These are phyloP conservation scores for Didymellaceae sp. DNA, from an alignment of 2,329 filamentous ascomycete species.

Conservation along the genomic window DNA sequence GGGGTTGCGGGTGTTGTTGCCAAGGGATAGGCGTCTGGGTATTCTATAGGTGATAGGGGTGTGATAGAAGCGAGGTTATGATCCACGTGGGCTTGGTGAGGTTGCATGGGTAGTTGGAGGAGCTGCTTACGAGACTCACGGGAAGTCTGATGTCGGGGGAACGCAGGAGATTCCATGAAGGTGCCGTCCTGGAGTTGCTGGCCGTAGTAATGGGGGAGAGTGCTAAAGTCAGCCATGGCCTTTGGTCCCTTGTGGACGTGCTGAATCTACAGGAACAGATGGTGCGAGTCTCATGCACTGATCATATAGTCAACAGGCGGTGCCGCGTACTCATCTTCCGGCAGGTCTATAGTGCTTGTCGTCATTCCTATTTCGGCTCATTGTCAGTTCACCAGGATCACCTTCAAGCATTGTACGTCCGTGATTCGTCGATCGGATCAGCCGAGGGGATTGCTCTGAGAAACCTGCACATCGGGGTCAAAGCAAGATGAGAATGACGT, in stretches of 20 bases:
- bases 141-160: conserved; percentile 23
- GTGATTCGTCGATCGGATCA: conserved; percentile 40
- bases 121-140: conserved; percentile 38
- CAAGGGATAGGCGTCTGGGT: conserved; percentile 13
- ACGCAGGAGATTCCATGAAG: conserved; percentile 33
- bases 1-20: conserved; percentile 8
- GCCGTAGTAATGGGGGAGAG: conserved; percentile 39
- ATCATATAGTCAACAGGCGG: conserved; percentile 27
- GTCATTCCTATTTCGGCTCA: conserved; percentile 23
- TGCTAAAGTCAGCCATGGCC: conserved; percentile 29
- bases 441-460: conserved; percentile 20
- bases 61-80: conserved; percentile 19
- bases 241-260: background rate
- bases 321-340: conserved; percentile 21
- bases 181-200: conserved; percentile 39
- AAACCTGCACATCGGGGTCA: conserved; percentile 24
- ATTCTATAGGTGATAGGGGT: conserved; percentile 20
- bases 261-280: too few species aligned
- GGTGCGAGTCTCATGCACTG: conserved; percentile 15
- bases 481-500: conserved; percentile 38
- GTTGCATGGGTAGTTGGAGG: conserved; percentile 37
- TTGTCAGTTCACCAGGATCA: conserved; percentile 10
- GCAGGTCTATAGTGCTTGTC: conserved; percentile 13
- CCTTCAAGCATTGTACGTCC: background rate
- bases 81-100: conserved; percentile 34